phyloP scores from a whole-genome alignment of 1,284 basidiomycete species.

The Laetiporus sulphureus region DNA sequence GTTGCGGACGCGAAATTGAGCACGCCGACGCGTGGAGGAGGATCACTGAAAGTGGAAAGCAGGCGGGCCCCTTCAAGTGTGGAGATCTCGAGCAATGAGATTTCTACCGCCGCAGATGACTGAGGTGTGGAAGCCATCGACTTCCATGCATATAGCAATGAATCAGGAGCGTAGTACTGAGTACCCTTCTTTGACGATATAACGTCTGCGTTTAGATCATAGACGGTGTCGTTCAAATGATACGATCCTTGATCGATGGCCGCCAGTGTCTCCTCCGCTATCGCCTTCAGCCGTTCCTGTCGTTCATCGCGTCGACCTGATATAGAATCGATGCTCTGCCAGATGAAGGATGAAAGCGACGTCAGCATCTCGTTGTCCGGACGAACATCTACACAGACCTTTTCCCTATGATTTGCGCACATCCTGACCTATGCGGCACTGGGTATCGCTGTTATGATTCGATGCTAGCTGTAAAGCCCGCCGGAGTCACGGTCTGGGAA shows the following conservation, averaged over 20 bases:
- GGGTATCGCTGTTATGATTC: too few relatives aligned
- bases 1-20: constrained; percentile 68
- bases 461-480: too few relatives aligned
- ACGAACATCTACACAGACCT: too few relatives aligned
- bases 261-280: constrained; percentile 27
- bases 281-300: constrained; percentile 15
- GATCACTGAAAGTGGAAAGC: constrained; percentile 10
- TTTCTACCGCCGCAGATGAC: constrained; percentile 18
- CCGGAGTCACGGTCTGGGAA: too few relatives aligned
- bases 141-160: constrained; percentile 34
- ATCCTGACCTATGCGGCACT: too few relatives aligned
- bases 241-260: constrained; percentile 27
- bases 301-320: constrained; percentile 8
- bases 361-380: too few relatives aligned
- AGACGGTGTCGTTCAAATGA: constrained; percentile 12
- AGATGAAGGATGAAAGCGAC: too few relatives aligned
- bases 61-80: constrained; percentile 44
- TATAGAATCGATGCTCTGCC: too few relatives aligned
- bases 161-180: constrained; percentile 34
- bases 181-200: constrained; percentile 32
- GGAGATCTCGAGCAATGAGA: constrained; percentile 44
- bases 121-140: constrained; percentile 12
- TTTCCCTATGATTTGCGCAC: too few relatives aligned
- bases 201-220: constrained; percentile 27
- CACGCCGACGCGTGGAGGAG: constrained; percentile 40